phyloP scores from a whole-genome alignment of 1,284 basidiomycete species.

The Takashimella koratensis region DNA sequence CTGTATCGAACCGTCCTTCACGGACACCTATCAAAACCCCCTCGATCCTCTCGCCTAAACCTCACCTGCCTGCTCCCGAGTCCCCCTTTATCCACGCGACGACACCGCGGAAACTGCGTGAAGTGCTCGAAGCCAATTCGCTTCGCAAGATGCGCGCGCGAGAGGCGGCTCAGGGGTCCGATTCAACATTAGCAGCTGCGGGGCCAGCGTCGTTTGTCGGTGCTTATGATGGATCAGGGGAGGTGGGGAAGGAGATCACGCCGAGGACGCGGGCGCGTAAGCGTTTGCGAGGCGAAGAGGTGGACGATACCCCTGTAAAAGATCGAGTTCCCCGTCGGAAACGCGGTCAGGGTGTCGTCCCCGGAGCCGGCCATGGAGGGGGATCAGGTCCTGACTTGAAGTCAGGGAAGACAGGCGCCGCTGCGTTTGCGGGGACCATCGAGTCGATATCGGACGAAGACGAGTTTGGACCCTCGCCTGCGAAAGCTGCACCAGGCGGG shows the following conservation, averaged over 20 bases:
- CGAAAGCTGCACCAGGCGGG: constrained; percentile 12
- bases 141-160: constrained; percentile 4
- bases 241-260: constrained; percentile 26
- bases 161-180: constrained; percentile 11
- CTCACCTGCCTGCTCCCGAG: constrained; percentile 1
- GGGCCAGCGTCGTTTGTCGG: background rate
- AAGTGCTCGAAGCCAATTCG: constrained; percentile 39
- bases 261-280: constrained; percentile 46
- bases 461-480: constrained; percentile 37
- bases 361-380: background rate
- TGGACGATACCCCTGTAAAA: constrained; percentile 43
- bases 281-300: constrained; percentile 40
- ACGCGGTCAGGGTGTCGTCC: constrained; percentile 8
- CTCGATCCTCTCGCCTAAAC: background rate
- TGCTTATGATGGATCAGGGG: background rate
- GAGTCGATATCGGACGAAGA: constrained; percentile 16
- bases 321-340: constrained; percentile 16
- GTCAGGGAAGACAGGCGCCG: no score
- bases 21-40: background rate
- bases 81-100: constrained; percentile 41
- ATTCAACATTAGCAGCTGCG: background rate
- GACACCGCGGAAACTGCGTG: constrained; percentile 39
- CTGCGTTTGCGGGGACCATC: background rate
- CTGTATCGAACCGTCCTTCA: background rate
- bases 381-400: background rate